Evolutionary conservation across 2,329 filamentous ascomycete species (phyloP).

Genomic region (Emmonsiellopsis sp.): DNA sequence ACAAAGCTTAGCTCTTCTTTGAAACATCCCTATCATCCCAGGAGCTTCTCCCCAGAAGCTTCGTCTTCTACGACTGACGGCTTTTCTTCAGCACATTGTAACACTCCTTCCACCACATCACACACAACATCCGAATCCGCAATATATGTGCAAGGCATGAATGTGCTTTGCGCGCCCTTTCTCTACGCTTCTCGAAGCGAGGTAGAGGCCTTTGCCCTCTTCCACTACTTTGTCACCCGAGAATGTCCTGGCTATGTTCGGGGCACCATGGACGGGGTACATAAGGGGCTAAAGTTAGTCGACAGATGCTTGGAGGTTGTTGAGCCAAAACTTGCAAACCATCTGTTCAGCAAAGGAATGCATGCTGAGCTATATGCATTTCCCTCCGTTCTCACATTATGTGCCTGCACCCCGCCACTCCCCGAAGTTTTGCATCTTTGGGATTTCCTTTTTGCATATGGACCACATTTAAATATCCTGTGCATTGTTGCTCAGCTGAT

Average conservation of each 20-base stretch:
- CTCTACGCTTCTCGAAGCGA: slow-evolving; percentile 91
- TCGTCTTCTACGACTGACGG: slow-evolving; percentile 53
- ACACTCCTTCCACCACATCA: slow-evolving; percentile 36
- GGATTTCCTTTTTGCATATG: slow-evolving; percentile 97
- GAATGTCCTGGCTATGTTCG: slow-evolving; percentile 92
- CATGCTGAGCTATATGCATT: slow-evolving; percentile 95
- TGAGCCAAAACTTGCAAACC: slow-evolving; percentile 74
- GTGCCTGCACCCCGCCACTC: slow-evolving; percentile 87
- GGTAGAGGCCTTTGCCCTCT: slow-evolving; percentile 85
- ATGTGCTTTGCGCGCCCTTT: slow-evolving; percentile 91
- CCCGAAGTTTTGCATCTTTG: slow-evolving; percentile 88
- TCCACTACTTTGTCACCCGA: slow-evolving; percentile 74
- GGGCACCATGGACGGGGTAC: slow-evolving; percentile 94
- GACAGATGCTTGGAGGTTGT: slow-evolving; percentile 88
- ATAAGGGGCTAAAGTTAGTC: slow-evolving; percentile 80
- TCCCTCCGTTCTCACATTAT: slow-evolving; percentile 85
- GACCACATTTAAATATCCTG: slow-evolving; percentile 85
- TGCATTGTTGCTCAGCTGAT: slow-evolving; percentile 95
- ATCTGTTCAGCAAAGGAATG: slow-evolving; percentile 77
- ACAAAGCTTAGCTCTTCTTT: slow-evolving; percentile 27
- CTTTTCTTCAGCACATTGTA: slow-evolving; percentile 10
- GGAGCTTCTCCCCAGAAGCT: slow-evolving; percentile 35
- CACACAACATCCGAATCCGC: slow-evolving; percentile 56
- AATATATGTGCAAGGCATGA: slow-evolving; percentile 98
- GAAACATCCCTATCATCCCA: slow-evolving; percentile 12